Conservation (phyloP, 345 rosid genomes). For the Triadica sebifera region DNA sequence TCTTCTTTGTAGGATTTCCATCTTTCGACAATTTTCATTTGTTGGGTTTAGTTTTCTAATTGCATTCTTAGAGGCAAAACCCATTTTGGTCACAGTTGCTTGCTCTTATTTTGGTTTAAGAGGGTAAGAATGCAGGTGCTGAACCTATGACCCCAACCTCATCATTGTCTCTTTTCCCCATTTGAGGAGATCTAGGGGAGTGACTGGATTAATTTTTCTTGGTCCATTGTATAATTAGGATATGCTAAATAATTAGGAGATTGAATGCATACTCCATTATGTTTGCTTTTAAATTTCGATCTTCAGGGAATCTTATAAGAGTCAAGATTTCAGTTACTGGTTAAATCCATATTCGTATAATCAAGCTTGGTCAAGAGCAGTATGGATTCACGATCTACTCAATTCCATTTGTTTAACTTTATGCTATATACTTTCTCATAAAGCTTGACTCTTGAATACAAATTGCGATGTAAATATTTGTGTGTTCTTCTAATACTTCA, state of each 20-base stretch:
- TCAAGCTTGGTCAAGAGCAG: neutral
- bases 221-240: too few species aligned
- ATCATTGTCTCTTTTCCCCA: too few species aligned
- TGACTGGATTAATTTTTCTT: too few species aligned
- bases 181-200: neutral
- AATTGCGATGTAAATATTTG: too few species aligned
- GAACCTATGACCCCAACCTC: too few species aligned
- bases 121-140: too few species aligned
- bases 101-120: neutral
- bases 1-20: too few species aligned
- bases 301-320: neutral
- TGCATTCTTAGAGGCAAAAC: neutral
- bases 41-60: neutral
- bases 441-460: neutral
- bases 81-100: neutral
- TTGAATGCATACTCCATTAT: neutral
- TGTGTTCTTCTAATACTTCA: too few species aligned
- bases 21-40: too few species aligned
- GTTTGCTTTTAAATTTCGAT: neutral
- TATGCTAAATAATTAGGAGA: too few species aligned
- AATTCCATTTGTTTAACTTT: too few species aligned
- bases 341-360: neutral
- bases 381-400: too few species aligned
- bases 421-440: neutral
- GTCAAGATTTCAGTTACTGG: neutral